Evolutionary conservation across 2,329 filamentous ascomycete species (phyloP), one percentile per base, ranked within the genome.

Genomic region (Lasiodiplodia hormozganensis): DNA sequence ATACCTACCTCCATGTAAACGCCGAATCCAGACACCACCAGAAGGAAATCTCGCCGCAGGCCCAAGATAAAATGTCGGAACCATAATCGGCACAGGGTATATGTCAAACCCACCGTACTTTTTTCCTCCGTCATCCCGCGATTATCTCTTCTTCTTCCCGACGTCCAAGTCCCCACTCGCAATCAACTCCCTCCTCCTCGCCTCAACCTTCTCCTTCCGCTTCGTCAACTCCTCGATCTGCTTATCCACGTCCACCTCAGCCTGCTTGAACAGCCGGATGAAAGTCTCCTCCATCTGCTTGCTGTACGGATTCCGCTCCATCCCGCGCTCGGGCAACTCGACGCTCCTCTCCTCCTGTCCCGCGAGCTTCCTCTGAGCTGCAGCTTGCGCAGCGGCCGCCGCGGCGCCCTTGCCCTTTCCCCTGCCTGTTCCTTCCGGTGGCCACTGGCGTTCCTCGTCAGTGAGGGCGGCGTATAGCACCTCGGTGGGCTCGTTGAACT

Each of bases 401-500:
- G 74, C 75, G 2, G 76, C 76, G 66, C 77, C 79, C 73, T 79
- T 84, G 12, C 82, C 82, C 71, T 79, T 88, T 34, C 86, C 85
- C 71, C 85, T 78, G 49, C 87, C 87, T 43, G 76, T 76, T 10
- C 70, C 71, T 38, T 73, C 72, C 10, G 76, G 80, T 4, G 83
- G 79, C 75, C 81, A 84, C 70, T 87, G 88, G 5, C 57, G 52
- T 31, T 89, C 88, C 70, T 92, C 92, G 6, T 87, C 85, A 2
- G 94, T 98, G 70, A 99, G 85, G 34, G 93, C 85, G 71, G 97
- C 93, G 81, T 93, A 97, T 76, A 99, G 95, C 56, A 92, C 88
- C 79, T 97, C 93, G 74, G 94, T 96, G 0, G 96, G 96, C 80
- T 99, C 96, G 82, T 97, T 98, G 85, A 99, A 99, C 62, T 98